Evolutionary conservation across 2,329 filamentous ascomycete genomes (phyloP), one percentile per base, ranked within the genome.

Genomic region (Ophioceras dolichostomum): DNA sequence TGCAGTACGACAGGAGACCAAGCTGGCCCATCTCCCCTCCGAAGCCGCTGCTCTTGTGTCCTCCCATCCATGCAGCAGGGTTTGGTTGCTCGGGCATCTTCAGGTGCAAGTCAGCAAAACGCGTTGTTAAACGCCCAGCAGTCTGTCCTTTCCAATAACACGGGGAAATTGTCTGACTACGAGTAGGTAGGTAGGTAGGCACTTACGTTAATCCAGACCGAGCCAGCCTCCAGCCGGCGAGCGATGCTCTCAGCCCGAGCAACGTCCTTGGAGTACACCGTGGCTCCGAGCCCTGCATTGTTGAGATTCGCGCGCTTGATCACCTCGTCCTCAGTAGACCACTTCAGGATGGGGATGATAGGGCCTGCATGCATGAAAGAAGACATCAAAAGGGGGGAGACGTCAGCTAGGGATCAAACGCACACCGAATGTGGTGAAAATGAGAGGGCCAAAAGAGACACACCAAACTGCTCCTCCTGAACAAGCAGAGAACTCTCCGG

Each of bases 321-420:
- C 0, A 77, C 71, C 14, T 79, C 74, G 5, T 66, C 66, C 42
- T 83, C 76, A 20, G 69, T 62, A 0, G 59, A 59, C 75, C 76
- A 83, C 16, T 64, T 67, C 39, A 80, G 49, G 7, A 81, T 56
- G 0, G 78, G 77, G 1, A 82, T 62, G 22, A 83, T 73, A 0
- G 79, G 79, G 0, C 68, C 67, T 66, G 22, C 14, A 16, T 4
- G 17, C 17, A 18, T n/a, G 2, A 17, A 2, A 28, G 10, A 16
- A 20, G 32, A 16, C 31, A 8, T 12, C 14, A 32, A 35, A 17
- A 24, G n/a, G n/a, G n/a, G n/a, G n/a, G n/a, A n/a, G n/a, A n/a
- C n/a, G n/a, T n/a, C n/a, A n/a, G n/a, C n/a, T n/a, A n/a, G n/a
- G n/a, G n/a, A n/a, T n/a, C n/a, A n/a, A n/a, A n/a, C n/a, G n/a